phyloP scores from a whole-genome alignment of 1,284 basidiomycete genomes.

The Sporisorium exsertum region DNA sequence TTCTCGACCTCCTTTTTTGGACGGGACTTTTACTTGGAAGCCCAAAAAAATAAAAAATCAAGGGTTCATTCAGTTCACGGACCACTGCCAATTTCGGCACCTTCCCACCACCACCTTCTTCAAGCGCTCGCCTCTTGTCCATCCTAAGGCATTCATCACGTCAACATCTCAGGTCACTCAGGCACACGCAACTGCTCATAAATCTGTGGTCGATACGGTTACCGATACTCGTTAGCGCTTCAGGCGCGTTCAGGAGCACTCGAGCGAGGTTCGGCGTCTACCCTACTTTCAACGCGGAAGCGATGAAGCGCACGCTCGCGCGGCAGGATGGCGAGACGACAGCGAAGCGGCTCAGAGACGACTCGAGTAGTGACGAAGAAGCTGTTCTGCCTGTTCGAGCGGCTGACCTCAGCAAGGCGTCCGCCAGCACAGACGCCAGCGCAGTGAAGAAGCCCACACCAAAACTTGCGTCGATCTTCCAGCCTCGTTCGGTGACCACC shows the following conservation, averaged over 20 bases:
- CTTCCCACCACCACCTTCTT: background rate
- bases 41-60: background rate
- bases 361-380: slow-evolving; percentile 20
- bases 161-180: too few relatives aligned
- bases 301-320: slow-evolving; percentile 31
- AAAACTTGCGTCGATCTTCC: slow-evolving; percentile 47
- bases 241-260: slow-evolving; percentile 12
- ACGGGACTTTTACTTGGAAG: background rate
- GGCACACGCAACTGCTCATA: background rate
- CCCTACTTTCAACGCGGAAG: background rate
- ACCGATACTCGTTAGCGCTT: background rate
- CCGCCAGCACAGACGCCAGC: background rate
- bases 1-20: background rate
- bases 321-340: background rate
- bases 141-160: background rate
- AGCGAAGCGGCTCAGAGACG: slow-evolving; percentile 18
- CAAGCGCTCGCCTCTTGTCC: background rate
- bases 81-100: background rate
- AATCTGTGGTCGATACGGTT: slow-evolving; percentile 22
- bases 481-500: slow-evolving; percentile 12
- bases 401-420: background rate
- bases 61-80: slow-evolving; percentile 16
- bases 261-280: background rate
- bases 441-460: slow-evolving; percentile 6
- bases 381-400: slow-evolving; percentile 6